Percentiles rank a stretch among this genome's conserved stretches.
Conservation (phyloP, 305 asterid species). For the Rubia balearica region DNA sequence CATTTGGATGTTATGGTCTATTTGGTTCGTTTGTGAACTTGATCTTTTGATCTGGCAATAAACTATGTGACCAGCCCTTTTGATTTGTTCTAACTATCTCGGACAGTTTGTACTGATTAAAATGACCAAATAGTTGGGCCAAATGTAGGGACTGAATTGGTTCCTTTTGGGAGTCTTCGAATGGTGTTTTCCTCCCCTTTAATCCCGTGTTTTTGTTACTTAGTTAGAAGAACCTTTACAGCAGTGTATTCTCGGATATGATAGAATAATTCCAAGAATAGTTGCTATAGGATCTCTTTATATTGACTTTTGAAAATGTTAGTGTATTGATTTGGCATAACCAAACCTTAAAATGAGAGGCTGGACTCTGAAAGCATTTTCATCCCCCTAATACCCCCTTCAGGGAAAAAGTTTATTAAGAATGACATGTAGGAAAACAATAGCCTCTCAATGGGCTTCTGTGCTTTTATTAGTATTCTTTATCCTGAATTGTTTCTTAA, state of each 20-base stretch:
- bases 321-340: constrained; percentile 11
- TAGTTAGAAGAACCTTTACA: background rate
- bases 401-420: background rate
- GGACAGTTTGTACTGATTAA: background rate
- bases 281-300: background rate
- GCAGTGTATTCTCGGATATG: background rate
- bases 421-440: background rate
- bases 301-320: constrained; percentile 5
- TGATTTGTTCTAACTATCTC: background rate
- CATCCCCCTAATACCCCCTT: background rate
- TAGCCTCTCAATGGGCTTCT: constrained; percentile 13
- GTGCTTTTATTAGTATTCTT: constrained; percentile 25
- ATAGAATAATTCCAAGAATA: background rate
- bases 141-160: too few species aligned
- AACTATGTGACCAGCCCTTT: background rate
- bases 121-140: background rate
- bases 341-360: constrained; percentile 7
- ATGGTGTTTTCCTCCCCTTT: too few species aligned
- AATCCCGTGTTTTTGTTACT: background rate
- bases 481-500: too few species aligned
- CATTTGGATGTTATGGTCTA: background rate
- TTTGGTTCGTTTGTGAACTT: background rate
- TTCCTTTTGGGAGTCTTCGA: too few species aligned
- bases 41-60: background rate
- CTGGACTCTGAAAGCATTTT: constrained; percentile 9